A percentile compares a stretch with the other conserved stretches of the same genome.
Conservation (phyloP, 2,329 filamentous ascomycete species). For the Hortaea werneckii region DNA sequence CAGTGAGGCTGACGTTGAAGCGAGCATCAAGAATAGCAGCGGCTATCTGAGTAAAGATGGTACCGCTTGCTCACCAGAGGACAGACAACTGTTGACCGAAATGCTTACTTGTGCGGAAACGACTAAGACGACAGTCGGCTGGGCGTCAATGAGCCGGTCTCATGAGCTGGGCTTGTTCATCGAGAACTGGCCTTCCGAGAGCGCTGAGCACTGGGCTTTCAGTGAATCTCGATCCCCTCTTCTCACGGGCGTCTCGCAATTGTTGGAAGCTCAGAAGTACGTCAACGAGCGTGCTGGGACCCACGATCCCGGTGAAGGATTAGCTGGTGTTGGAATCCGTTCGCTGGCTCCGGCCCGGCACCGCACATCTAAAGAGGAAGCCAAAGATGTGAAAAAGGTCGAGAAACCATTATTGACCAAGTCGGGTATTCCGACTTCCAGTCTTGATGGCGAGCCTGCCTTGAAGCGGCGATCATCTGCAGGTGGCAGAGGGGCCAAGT, state of each 20-base stretch:
- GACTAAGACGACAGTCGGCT: conserved; percentile 51
- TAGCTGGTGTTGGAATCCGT: conserved; percentile 21
- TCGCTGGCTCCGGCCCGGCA: conserved; percentile 14
- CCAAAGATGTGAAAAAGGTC: conserved; percentile 13
- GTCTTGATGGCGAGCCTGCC: conserved; percentile 27
- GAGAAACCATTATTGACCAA: conserved; percentile 23
- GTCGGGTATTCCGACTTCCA: conserved; percentile 31
- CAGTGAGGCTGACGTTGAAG: conserved; percentile 50
- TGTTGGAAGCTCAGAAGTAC: conserved; percentile 46
- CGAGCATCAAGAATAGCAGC: conserved; percentile 55
- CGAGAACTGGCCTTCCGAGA: conserved; percentile 52
- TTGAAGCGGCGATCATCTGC: conserved; percentile 17
- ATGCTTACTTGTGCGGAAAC: conserved; percentile 56
- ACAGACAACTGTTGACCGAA: conserved; percentile 49
- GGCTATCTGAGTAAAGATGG: conserved; percentile 56
- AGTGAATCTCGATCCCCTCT: conserved; percentile 35
- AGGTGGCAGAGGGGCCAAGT: conserved; percentile 4
- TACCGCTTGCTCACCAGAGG: conserved; percentile 49
- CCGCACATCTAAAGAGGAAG: conserved; percentile 3
- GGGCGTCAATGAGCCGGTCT: conserved; percentile 55
- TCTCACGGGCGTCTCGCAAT: conserved; percentile 48
- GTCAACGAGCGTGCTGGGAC: conserved; percentile 31
- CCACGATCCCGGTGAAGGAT: conserved; percentile 21
- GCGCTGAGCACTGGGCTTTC: conserved; percentile 58
- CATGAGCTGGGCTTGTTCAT: conserved; percentile 74